phyloP scores from a whole-genome alignment of 805 yeast species.

The Barnettozyma salicaria region DNA sequence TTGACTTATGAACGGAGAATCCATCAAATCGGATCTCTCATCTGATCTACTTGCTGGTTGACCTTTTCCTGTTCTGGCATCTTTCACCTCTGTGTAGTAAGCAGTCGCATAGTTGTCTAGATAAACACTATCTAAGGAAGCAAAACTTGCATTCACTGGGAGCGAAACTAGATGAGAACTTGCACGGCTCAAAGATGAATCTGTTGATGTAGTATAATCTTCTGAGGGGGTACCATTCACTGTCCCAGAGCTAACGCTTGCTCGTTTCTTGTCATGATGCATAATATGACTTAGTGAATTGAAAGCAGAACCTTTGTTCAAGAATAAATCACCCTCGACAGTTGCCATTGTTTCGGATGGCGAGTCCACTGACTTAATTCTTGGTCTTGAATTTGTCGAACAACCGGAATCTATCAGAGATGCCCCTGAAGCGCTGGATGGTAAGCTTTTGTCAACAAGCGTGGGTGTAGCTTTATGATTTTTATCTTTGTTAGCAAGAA shows the following conservation, averaged over 20 bases:
- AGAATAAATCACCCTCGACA: constrained; percentile 29
- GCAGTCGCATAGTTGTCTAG: constrained; percentile 41
- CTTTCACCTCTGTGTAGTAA: constrained; percentile 15
- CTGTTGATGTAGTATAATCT: constrained; percentile 9
- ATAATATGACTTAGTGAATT: constrained; percentile 24
- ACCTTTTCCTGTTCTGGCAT: constrained; percentile 12
- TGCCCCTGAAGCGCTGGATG: neutral
- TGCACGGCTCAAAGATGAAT: constrained; percentile 32
- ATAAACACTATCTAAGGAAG: constrained; percentile 67
- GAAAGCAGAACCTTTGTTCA: constrained; percentile 15
- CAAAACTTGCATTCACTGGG: constrained; percentile 70
- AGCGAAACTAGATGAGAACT: constrained; percentile 56
- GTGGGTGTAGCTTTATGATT: constrained; percentile 1
- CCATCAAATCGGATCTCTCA: no score
- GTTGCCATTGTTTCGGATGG: constrained; percentile 21
- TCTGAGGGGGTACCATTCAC: constrained; percentile 2
- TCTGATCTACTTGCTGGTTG: constrained; percentile 1
- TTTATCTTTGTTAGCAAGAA: neutral
- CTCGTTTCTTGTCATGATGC: constrained; percentile 18
- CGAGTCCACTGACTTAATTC: constrained; percentile 23
- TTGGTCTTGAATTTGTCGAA: constrained; percentile 11
- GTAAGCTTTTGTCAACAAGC: neutral
- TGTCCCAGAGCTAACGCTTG: constrained; percentile 14
- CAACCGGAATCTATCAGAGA: neutral
- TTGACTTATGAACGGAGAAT: constrained; percentile 11